Evolutionary conservation across 148 eudicot species (phyloP), one percentile per base, ranked within the genome.

Genomic region (Simmondsia chinensis): DNA sequence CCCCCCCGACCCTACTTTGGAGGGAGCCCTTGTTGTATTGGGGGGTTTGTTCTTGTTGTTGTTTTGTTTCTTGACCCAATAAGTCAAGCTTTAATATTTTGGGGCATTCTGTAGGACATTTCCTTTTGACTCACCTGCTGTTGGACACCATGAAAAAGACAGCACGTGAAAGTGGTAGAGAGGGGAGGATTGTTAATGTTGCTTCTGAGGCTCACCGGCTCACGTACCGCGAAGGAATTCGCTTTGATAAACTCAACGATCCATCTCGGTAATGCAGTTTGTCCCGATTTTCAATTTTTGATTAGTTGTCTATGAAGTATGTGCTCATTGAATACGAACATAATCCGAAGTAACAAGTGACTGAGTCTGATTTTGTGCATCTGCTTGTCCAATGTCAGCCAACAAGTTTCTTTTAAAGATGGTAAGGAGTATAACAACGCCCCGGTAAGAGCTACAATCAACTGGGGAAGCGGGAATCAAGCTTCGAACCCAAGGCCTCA

Each of bases 131-230:
- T 25, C 48, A 73, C 57, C 66, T 88, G 54, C 64, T 83, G 46
- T 50, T 83, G 56, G 83, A 80, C 39, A 75, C 55, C 46, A 88
- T 83, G 91, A 83, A 80, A 57, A 76, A 61, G 37, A 75, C 82
- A 29, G 73, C 83, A 1, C 40, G 36, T 38, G 60, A 60, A 53
- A 77, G 68, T 20, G 63, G 73, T 39, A 65, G 47, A 50, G 82
- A 75, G 50, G 94, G 94, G 29, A 75, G 94, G 61, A 75, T 83
- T 51, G 87, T 80, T 44, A 88, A 75, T 57, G 83, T 83, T 36
- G 68, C 87, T 57, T 88, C 96, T 31, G 68, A 72, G 50, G 74
- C 83, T 43, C 91, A 83, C 52, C 64, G 65, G 9, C 30, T 71
- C 51, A 2, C 86, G 19, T 87, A 87, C 59, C 45, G 59, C 13